phyloP scores from a whole-genome alignment of 495 filamentous ascomycete species.

The Penicillium cataractarum region DNA sequence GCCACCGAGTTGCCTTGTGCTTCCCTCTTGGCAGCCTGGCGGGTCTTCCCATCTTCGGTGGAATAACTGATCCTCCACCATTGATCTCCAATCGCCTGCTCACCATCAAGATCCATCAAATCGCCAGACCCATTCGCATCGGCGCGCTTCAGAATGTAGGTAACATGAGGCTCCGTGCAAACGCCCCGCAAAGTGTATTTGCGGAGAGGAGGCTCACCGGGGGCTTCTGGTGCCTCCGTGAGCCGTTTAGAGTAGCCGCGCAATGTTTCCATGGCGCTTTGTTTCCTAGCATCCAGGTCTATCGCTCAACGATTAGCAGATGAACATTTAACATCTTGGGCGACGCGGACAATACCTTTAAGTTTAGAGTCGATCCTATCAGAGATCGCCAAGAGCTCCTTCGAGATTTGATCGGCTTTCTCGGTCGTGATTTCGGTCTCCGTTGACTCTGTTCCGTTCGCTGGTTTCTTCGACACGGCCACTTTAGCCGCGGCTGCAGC shows the following conservation, averaged over 20 bases:
- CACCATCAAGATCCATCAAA: conserved; percentile 30
- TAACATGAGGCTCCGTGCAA: conserved; percentile 53
- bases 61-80: conserved; percentile 62
- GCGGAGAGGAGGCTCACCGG: conserved; percentile 45
- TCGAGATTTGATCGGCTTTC: conserved; percentile 36
- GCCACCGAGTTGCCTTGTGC: conserved; percentile 20
- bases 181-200: conserved; percentile 58
- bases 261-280: conserved; percentile 50
- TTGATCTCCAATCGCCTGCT: conserved; percentile 40
- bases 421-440: conserved; percentile 23
- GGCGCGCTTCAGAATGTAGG: conserved; percentile 49
- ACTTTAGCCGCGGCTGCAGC: conserved; percentile 35
- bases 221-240: conserved; percentile 55
- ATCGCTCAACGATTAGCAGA: conserved; percentile 18
- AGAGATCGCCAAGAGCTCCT: conserved; percentile 43
- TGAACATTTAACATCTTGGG: not conserved
- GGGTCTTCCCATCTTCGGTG: conserved; percentile 47
- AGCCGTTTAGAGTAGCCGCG: conserved; percentile 54
- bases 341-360: conserved; percentile 37
- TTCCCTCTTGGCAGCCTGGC: conserved; percentile 35
- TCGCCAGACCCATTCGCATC: conserved; percentile 12
- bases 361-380: conserved; percentile 55
- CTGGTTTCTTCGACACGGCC: conserved; percentile 28
- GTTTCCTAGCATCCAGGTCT: conserved; percentile 59
- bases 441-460: conserved; percentile 19